Evolutionary conservation across 208 protist genomes (phyloP).

Genomic region (Trypanosoma boissoni): DNA sequence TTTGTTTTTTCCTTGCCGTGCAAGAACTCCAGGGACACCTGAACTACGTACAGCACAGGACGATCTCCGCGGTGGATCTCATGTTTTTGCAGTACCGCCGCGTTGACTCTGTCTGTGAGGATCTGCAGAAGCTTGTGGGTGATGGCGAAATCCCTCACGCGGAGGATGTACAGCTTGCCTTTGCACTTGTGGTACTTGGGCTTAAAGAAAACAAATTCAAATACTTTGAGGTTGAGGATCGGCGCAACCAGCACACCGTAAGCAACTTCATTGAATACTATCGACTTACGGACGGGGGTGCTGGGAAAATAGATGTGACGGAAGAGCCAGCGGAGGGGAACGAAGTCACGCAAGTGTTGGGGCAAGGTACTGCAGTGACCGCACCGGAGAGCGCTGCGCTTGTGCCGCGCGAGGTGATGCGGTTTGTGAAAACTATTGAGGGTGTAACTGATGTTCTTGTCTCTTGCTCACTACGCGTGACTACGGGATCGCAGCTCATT

Average conservation of each 20-base stretch:
- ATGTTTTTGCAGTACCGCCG: slow-evolving; percentile 80
- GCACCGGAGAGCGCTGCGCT: neutral
- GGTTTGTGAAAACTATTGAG: slow-evolving; percentile 85
- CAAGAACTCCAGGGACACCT: slow-evolving; percentile 86
- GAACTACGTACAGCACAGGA: slow-evolving; percentile 84
- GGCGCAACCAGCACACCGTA: slow-evolving; percentile 32
- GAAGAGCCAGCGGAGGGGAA: slow-evolving; percentile 16
- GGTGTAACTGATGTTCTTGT: slow-evolving; percentile 80
- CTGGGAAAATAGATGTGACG: neutral
- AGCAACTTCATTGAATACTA: slow-evolving; percentile 89
- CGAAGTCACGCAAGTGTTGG: too few relatives aligned
- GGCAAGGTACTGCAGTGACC: too few relatives aligned
- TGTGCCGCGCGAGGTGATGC: slow-evolving; percentile 21
- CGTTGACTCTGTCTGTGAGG: slow-evolving; percentile 47
- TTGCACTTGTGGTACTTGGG: slow-evolving; percentile 63
- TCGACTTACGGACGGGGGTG: slow-evolving; percentile 42
- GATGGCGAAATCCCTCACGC: slow-evolving; percentile 1
- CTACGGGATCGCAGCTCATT: slow-evolving; percentile 26
- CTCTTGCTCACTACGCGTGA: slow-evolving; percentile 62
- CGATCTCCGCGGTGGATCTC: slow-evolving; percentile 80
- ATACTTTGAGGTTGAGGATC: slow-evolving; percentile 66
- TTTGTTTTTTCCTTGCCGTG: slow-evolving; percentile 82
- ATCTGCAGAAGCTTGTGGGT: slow-evolving; percentile 24
- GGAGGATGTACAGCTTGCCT: slow-evolving; percentile 32
- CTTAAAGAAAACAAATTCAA: slow-evolving; percentile 88